These are phyloP conservation scores for Annona squamosa DNA, from an alignment of 164 flowering plant species.

Conservation along the genomic window DNA sequence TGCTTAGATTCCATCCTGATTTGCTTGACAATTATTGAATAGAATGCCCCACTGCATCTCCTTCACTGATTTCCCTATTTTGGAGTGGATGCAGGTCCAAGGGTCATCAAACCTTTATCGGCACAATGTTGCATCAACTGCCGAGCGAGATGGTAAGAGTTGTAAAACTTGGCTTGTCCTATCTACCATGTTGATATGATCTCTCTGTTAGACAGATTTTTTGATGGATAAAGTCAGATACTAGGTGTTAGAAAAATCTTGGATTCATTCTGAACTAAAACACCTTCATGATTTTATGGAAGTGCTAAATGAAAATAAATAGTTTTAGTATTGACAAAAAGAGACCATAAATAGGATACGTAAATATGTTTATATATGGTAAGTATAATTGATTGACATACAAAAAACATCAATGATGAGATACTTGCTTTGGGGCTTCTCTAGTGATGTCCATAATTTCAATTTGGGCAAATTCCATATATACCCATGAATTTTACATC, in stretches of 20 bases:
- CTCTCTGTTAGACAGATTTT: not conserved
- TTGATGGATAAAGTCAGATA: not conserved
- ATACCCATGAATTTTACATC: too few relatives aligned
- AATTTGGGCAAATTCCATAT: too few relatives aligned
- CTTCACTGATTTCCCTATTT: not conserved
- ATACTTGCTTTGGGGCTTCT: too few relatives aligned
- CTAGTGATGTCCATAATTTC: too few relatives aligned
- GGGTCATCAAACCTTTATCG: constrained; percentile 57
- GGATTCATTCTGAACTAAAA: not conserved
- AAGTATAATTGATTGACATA: too few relatives aligned
- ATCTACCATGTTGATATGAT: not conserved
- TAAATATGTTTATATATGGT: too few relatives aligned
- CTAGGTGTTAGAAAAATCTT: not conserved
- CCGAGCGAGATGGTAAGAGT: constrained; percentile 80
- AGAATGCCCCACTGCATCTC: not conserved
- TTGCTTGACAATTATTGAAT: too few relatives aligned
- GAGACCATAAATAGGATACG: too few relatives aligned
- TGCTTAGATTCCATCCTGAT: not conserved
- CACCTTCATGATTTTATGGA: not conserved
- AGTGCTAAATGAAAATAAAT: too few relatives aligned
- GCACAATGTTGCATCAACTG: constrained; percentile 77
- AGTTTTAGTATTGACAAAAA: too few relatives aligned
- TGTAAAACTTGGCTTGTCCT: not conserved
- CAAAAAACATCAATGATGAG: too few relatives aligned
- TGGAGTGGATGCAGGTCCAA: constrained; percentile 47